These are phyloP conservation scores for Rhodosporidiobolus odoratus DNA, from an alignment of 768 basidiomycete species.

Conservation along the genomic window DNA sequence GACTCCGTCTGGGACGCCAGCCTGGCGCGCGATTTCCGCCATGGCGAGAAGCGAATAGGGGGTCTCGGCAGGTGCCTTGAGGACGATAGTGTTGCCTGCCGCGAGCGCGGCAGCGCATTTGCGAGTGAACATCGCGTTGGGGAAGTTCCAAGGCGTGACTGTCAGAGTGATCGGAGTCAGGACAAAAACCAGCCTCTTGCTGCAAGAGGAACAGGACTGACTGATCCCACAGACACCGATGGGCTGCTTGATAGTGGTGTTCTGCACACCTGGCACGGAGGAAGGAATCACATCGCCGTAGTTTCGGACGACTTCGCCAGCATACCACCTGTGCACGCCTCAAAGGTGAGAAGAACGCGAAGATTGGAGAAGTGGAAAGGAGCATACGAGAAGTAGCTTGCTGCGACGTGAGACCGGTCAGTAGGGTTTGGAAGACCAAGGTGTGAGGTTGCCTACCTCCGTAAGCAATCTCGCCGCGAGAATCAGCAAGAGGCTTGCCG, in stretches of 20 bases:
- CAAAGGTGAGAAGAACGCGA: background rate
- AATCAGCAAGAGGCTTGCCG: constrained; percentile 81
- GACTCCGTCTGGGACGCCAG: constrained; percentile 91
- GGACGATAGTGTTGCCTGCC: constrained; percentile 90
- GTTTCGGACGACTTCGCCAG: constrained; percentile 83
- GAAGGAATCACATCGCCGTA: constrained; percentile 90
- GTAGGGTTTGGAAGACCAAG: background rate
- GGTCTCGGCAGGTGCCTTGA: constrained; percentile 92
- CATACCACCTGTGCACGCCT: constrained; percentile 48
- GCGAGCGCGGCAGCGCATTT: constrained; percentile 84
- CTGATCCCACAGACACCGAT: constrained; percentile 49
- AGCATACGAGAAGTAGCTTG: constrained; percentile 40
- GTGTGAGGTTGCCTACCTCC: constrained; percentile 61
- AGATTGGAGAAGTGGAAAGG: background rate
- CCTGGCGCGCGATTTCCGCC: constrained; percentile 79
- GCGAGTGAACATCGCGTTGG: constrained; percentile 59
- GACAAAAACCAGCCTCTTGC: no score
- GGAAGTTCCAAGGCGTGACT: constrained; percentile 43
- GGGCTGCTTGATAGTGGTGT: constrained; percentile 89
- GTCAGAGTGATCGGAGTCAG: background rate
- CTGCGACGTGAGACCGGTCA: constrained; percentile 55
- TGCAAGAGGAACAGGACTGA: constrained; percentile 28
- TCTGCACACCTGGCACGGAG: constrained; percentile 62
- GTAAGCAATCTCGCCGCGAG: constrained; percentile 78
- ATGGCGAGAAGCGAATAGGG: constrained; percentile 88